Conservation (phyloP, 768 basidiomycete genomes). For the Crassisporium funariophilum region DNA sequence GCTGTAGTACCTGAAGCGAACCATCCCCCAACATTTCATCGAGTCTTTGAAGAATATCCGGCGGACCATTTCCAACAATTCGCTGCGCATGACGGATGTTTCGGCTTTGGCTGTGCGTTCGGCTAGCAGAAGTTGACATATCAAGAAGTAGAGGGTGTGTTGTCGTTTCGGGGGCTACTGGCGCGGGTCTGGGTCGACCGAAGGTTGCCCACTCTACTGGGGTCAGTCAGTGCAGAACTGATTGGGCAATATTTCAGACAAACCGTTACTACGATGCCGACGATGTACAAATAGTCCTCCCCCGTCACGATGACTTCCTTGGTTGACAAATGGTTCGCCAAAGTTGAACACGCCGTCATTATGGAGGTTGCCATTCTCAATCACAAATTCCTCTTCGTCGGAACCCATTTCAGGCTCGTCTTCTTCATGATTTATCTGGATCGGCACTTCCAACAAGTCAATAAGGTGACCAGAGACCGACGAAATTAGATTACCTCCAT, state of each 20-base stretch:
- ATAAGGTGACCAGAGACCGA: neutral
- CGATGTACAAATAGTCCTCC: conserved; percentile 53
- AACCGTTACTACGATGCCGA: conserved; percentile 54
- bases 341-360: conserved; percentile 59
- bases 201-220: conserved; percentile 63
- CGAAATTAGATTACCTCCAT: conserved; percentile 44
- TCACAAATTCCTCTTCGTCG: conserved; percentile 64
- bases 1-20: conserved; percentile 81
- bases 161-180: conserved; percentile 62
- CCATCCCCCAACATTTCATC: conserved; percentile 82
- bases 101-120: conserved; percentile 48
- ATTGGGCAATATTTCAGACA: conserved; percentile 16
- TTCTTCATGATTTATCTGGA: conserved; percentile 63
- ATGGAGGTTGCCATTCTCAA: conserved; percentile 36
- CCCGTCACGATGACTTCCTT: conserved; percentile 43
- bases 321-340: conserved; percentile 52
- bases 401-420: conserved; percentile 65
- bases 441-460: conserved; percentile 32
- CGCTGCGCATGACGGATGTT: conserved; percentile 58
- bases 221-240: conserved; percentile 7
- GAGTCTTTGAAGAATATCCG: conserved; percentile 72
- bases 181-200: conserved; percentile 56
- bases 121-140: conserved; percentile 46
- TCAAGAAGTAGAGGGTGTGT: conserved; percentile 85
- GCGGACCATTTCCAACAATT: conserved; percentile 49